phyloP scores from a whole-genome alignment of 2,329 filamentous ascomycete species.

The Colletotrichum magnum region DNA sequence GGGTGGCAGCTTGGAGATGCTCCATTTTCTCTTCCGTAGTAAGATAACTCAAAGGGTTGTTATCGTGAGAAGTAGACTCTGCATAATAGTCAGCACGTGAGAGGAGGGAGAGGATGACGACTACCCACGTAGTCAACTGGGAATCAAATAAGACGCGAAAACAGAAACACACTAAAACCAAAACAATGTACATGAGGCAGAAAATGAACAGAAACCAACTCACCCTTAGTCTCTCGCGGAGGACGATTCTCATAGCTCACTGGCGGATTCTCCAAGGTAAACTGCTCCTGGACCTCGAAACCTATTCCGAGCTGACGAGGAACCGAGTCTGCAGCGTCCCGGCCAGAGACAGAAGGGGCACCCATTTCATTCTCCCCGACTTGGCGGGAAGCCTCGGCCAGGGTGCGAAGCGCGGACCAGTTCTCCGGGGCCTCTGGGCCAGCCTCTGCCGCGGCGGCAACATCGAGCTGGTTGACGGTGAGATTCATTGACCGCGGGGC shows the following conservation, averaged over 20 bases:
- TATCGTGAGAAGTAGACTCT: conserved; percentile 40
- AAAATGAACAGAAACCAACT: conserved; percentile 33
- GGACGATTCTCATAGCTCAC: conserved; percentile 61
- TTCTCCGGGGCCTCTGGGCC: conserved; percentile 60
- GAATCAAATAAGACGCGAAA: too few relatives aligned
- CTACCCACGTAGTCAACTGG: too few relatives aligned
- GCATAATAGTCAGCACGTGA: neutral
- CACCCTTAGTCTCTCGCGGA: conserved; percentile 55
- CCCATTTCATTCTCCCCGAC: conserved; percentile 60
- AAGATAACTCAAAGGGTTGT: conserved; percentile 48
- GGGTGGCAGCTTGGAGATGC: conserved; percentile 62
- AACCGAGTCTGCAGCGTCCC: conserved; percentile 43
- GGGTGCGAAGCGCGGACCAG: conserved; percentile 86
- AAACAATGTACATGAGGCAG: too few relatives aligned
- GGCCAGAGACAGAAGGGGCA: conserved; percentile 20
- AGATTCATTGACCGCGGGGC: conserved; percentile 40
- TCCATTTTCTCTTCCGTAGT: conserved; percentile 59
- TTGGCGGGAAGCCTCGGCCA: conserved; percentile 89
- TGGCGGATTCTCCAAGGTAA: conserved; percentile 70
- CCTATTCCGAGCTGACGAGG: conserved; percentile 43
- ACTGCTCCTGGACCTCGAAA: conserved; percentile 72
- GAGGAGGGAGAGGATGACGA: too few relatives aligned
- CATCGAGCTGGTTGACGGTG: conserved; percentile 35
- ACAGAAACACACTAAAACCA: too few relatives aligned
- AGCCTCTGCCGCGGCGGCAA: conserved; percentile 35